Evolutionary conservation across 768 basidiomycete genomes (phyloP).

Genomic region (Obba rivulosa): DNA sequence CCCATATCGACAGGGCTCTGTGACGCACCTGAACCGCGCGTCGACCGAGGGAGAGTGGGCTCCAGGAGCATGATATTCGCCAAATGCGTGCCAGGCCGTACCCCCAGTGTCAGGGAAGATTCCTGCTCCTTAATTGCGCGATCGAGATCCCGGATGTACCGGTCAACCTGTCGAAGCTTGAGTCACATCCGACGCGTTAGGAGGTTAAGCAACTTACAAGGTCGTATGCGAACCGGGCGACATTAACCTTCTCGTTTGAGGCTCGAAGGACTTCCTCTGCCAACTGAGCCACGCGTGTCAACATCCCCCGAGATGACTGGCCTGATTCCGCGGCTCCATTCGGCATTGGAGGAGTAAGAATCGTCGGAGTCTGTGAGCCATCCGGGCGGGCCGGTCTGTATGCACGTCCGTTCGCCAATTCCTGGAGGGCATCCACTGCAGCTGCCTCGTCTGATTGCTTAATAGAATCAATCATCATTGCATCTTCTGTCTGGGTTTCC

Average conservation of each 20-base stretch:
- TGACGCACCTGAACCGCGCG: slow-evolving; percentile 19
- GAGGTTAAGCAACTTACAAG: slow-evolving; percentile 40
- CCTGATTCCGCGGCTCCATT: too few relatives aligned
- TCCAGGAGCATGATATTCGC: slow-evolving; percentile 59
- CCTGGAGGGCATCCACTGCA: neutral
- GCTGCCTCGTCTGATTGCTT: too few relatives aligned
- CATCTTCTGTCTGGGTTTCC: neutral
- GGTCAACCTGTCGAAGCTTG: slow-evolving; percentile 54
- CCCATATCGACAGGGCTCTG: neutral
- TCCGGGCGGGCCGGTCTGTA: neutral
- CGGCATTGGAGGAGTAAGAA: slow-evolving; percentile 4
- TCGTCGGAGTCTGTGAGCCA: neutral
- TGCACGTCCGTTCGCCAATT: neutral
- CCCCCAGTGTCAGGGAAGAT: slow-evolving; percentile 46
- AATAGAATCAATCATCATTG: neutral
- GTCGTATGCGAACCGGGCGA: slow-evolving; percentile 66
- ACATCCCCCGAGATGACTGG: slow-evolving; percentile 41
- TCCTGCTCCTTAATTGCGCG: slow-evolving; percentile 65
- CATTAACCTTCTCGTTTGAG: slow-evolving; percentile 73
- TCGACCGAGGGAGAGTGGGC: slow-evolving; percentile 48
- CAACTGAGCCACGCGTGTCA: slow-evolving; percentile 53
- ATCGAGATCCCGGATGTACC: slow-evolving; percentile 75
- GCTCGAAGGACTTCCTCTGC: slow-evolving; percentile 56
- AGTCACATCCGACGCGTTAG: neutral
- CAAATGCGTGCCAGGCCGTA: slow-evolving; percentile 47